A percentile compares a stretch with the other conserved stretches of the same genome.
Evolutionary conservation across 169 alveolate genomes (phyloP).

Genomic region (Eimeria tenella): DNA sequence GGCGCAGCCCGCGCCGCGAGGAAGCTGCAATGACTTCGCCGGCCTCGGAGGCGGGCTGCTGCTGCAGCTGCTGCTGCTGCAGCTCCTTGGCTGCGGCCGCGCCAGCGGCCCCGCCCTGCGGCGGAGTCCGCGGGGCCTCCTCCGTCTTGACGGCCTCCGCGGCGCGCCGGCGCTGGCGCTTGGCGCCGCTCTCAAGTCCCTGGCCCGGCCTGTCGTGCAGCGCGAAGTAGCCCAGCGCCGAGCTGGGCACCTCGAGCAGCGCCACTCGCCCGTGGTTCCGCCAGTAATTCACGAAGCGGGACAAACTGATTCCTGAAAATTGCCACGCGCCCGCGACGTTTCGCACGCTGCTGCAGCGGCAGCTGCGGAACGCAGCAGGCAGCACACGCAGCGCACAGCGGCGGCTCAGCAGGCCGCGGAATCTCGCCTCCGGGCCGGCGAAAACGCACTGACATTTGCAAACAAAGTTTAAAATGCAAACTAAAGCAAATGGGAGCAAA

Average conservation of each 20-base stretch:
- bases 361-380: background rate
- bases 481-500: too few relatives aligned
- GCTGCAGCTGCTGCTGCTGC: background rate
- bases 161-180: background rate
- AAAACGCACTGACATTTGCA: too few relatives aligned
- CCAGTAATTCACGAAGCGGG: constrained; percentile 77
- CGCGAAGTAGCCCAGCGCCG: constrained; percentile 7
- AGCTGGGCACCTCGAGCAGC: background rate
- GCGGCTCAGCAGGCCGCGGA: too few relatives aligned
- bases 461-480: too few relatives aligned
- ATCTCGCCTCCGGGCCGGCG: too few relatives aligned
- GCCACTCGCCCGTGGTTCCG: constrained; percentile 63
- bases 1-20: constrained; percentile 44
- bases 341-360: constrained; percentile 68
- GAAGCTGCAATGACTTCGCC: constrained; percentile 4
- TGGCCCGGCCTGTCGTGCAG: constrained; percentile 1
- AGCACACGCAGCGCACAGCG: too few relatives aligned
- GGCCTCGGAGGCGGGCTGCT: background rate
- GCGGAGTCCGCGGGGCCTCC: background rate
- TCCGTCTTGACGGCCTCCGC: background rate
- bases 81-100: constrained; percentile 1
- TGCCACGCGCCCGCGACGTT: constrained; percentile 78
- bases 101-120: background rate
- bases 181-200: constrained; percentile 6
- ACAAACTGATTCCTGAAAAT: constrained; percentile 69